Evolutionary conservation across 768 basidiomycete species (phyloP).

Genomic region (Mycena filopes): DNA sequence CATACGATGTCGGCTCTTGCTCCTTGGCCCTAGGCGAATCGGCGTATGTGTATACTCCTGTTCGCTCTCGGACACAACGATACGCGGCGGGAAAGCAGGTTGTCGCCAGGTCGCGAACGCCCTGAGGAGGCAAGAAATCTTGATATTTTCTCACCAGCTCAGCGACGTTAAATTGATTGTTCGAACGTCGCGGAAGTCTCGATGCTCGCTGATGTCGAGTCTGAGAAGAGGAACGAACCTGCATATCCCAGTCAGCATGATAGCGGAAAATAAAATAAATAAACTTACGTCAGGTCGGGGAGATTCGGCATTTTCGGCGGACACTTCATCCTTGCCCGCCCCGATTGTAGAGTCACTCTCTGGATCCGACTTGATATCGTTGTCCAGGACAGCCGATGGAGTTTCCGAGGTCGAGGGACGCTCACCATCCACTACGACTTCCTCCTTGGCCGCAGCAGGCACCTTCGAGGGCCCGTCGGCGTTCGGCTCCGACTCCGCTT

Average conservation of each 20-base stretch:
- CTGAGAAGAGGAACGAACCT: conserved; percentile 34
- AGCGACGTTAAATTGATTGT: conserved; percentile 75
- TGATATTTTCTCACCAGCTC: conserved; percentile 88
- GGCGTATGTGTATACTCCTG: conserved; percentile 67
- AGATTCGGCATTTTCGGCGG: conserved; percentile 32
- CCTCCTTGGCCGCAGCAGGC: background rate
- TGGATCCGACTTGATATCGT: conserved; percentile 61
- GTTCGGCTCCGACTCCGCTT: conserved; percentile 59
- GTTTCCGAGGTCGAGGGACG: conserved; percentile 15
- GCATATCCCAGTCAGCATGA: conserved; percentile 23
- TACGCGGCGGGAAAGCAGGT: conserved; percentile 72
- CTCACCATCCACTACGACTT: background rate
- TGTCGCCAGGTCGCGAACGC: conserved; percentile 76
- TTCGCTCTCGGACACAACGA: conserved; percentile 83
- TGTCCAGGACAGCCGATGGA: conserved; percentile 21
- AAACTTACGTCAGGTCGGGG: conserved; percentile 40
- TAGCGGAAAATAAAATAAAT: background rate
- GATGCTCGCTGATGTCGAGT: conserved; percentile 53
- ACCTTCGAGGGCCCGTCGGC: conserved; percentile 31
- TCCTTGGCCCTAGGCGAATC: conserved; percentile 54
- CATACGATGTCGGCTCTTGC: conserved; percentile 61
- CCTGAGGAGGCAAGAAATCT: conserved; percentile 77
- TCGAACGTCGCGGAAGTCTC: conserved; percentile 69
- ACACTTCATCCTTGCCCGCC: conserved; percentile 52
- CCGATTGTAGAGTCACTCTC: conserved; percentile 91